Evolutionary conservation across 345 rosid species (phyloP).

Genomic region (Eucalyptus urophylla): DNA sequence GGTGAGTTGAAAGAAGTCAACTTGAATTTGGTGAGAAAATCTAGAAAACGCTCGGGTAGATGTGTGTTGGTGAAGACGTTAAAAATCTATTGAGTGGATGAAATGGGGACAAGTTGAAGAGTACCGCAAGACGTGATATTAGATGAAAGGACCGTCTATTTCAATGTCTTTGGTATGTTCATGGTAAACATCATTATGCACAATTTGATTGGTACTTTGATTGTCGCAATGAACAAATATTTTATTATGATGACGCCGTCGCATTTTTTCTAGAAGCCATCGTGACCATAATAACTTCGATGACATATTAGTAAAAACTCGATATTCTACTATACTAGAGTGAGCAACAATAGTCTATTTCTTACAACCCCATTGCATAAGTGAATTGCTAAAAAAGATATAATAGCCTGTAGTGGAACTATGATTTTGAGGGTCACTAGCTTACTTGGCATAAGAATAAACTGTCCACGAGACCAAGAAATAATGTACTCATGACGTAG

Average conservation of each 20-base stretch:
- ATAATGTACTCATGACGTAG: neutral
- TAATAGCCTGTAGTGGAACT: rapidly evolving
- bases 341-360: neutral
- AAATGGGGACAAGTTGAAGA: neutral
- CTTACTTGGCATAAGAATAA: neutral
- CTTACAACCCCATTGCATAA: neutral
- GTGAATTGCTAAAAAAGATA: neutral
- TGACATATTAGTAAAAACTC: neutral
- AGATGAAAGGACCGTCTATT: neutral
- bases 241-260: rapidly evolving
- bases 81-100: neutral
- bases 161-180: no score
- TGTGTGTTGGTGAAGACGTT: no score
- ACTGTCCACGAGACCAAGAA: neutral
- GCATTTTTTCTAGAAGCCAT: neutral
- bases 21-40: neutral
- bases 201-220: neutral
- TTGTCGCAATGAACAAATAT: neutral
- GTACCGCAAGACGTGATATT: neutral
- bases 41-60: rapidly evolving
- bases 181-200: no score
- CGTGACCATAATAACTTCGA: no score
- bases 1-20: neutral
- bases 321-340: neutral
- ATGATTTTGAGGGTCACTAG: neutral